phyloP scores from a whole-genome alignment of 139 green algal species.

The Ulvella scutata region DNA sequence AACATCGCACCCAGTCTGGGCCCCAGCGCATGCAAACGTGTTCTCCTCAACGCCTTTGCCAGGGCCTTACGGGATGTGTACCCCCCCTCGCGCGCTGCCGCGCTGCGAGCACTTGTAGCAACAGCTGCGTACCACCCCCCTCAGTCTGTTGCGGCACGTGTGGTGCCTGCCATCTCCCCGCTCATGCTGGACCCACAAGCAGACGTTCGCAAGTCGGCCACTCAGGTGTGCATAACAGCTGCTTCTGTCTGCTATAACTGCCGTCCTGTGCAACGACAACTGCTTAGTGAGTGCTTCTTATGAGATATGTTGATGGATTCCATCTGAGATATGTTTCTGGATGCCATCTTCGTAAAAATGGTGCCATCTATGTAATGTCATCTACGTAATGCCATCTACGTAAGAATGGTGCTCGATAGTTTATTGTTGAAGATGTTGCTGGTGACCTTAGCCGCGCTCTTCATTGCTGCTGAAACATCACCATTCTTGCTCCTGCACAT shows the following conservation, averaged over 20 bases:
- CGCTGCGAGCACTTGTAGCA: slow-evolving; percentile 30
- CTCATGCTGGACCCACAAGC: slow-evolving; percentile 58
- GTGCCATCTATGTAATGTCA: not conserved
- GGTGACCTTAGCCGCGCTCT: too few relatives aligned
- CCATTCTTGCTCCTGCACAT: too few relatives aligned
- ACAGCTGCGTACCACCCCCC: slow-evolving; percentile 35
- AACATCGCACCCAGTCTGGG: slow-evolving; percentile 76
- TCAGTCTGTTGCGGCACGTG: slow-evolving; percentile 56
- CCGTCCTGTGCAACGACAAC: too few relatives aligned
- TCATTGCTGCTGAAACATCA: too few relatives aligned
- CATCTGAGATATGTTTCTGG: not conserved
- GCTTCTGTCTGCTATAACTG: not conserved
- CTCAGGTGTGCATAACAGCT: not conserved
- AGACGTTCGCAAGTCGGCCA: slow-evolving; percentile 29
- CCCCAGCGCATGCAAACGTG: slow-evolving; percentile 42
- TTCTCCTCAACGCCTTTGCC: slow-evolving; percentile 93
- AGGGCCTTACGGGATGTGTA: slow-evolving; percentile 78
- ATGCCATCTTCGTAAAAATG: not conserved
- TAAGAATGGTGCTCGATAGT: not conserved
- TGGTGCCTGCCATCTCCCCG: slow-evolving; percentile 63
- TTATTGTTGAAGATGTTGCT: too few relatives aligned
- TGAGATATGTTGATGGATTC: too few relatives aligned
- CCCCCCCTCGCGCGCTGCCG: slow-evolving; percentile 56
- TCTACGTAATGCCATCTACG: not conserved
- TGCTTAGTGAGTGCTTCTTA: too few relatives aligned